A percentile compares a stretch with the other conserved stretches of the same genome.
phyloP scores from a whole-genome alignment of 148 eudicot species.

The Persicaria tinctoria region DNA sequence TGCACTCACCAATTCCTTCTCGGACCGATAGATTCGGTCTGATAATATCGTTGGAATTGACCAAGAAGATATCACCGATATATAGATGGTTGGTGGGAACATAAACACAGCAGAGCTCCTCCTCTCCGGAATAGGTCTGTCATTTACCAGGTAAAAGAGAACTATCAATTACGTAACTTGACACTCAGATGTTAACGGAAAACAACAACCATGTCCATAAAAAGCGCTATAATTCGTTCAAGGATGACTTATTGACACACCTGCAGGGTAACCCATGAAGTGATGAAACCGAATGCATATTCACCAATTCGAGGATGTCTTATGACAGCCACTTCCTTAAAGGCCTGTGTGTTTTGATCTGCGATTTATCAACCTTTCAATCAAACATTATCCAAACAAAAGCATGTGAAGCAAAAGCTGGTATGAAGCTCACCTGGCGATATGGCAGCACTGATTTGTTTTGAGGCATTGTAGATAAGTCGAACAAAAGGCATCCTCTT shows the following conservation, averaged over 20 bases:
- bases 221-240: neutral
- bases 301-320: constrained; percentile 84
- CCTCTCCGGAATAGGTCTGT: constrained; percentile 60
- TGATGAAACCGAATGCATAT: constrained; percentile 78
- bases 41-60: constrained; percentile 62
- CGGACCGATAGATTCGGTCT: constrained; percentile 83
- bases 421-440: constrained; percentile 48
- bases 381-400: neutral
- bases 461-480: constrained; percentile 70
- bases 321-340: constrained; percentile 81
- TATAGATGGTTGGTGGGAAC: constrained; percentile 81
- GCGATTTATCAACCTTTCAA: constrained; percentile 17
- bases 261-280: constrained; percentile 71
- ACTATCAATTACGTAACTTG: neutral
- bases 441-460: constrained; percentile 88
- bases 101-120: constrained; percentile 74
- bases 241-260: constrained; percentile 19
- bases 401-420: constrained; percentile 5
- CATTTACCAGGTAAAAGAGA: neutral
- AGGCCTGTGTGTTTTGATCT: constrained; percentile 67
- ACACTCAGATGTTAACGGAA: neutral
- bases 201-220: neutral
- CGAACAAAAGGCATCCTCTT: constrained; percentile 75
- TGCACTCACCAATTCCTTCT: constrained; percentile 66
- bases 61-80: constrained; percentile 66